Evolutionary conservation across 441 rosid species (phyloP).

Genomic region (Mallotus repandus): DNA sequence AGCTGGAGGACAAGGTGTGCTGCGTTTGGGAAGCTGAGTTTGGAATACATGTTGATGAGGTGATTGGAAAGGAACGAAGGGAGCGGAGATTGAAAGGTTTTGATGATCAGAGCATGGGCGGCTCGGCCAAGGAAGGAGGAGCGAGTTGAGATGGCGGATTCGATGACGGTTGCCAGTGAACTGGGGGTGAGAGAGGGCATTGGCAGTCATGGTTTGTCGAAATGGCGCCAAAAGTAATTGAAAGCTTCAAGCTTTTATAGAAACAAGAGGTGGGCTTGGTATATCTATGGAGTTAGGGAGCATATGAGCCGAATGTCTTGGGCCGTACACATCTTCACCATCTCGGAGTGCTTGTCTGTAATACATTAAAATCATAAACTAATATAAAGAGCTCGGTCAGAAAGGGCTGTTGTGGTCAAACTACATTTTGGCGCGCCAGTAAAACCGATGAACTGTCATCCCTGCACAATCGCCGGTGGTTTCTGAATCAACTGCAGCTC

Average conservation of each 20-base stretch:
- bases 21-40: slow-evolving; percentile 55
- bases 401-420: too few relatives aligned
- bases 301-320: too few relatives aligned
- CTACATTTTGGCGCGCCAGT: neutral
- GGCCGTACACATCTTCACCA: too few relatives aligned
- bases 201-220: slow-evolving; percentile 26
- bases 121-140: slow-evolving; percentile 57
- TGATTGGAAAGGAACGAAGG: slow-evolving; percentile 57
- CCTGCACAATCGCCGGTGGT: slow-evolving; percentile 7
- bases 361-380: too few relatives aligned
- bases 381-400: too few relatives aligned
- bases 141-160: slow-evolving; percentile 47
- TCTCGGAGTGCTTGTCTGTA: too few relatives aligned
- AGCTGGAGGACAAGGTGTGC: slow-evolving; percentile 59
- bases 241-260: neutral
- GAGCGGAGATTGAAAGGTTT: slow-evolving; percentile 40
- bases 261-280: neutral
- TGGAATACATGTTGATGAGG: slow-evolving; percentile 75
- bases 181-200: slow-evolving; percentile 49
- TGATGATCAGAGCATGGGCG: slow-evolving; percentile 60
- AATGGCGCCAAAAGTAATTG: slow-evolving; percentile 20
- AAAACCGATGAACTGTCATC: neutral
- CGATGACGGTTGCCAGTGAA: slow-evolving; percentile 47
- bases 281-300: too few relatives aligned
- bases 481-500: slow-evolving; percentile 23